Percentiles rank a stretch among this genome's conserved stretches.
Evolutionary conservation across 257 asterid species (phyloP).

Genomic region (Solanum tarapatanum): DNA sequence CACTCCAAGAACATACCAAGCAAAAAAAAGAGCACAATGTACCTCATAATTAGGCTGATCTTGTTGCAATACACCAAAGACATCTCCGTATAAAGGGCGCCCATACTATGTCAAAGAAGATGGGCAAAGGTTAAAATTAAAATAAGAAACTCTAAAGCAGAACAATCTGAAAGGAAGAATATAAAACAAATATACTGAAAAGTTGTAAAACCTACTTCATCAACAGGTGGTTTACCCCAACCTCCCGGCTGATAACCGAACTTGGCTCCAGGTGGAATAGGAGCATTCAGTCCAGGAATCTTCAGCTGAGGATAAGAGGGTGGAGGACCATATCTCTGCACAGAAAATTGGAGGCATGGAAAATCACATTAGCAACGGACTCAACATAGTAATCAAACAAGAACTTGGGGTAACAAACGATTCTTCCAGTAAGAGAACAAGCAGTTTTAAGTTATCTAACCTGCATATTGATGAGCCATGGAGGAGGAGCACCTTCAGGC

Average conservation of each 20-base stretch:
- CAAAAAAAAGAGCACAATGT: neutral
- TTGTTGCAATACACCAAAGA: slow-evolving; percentile 77
- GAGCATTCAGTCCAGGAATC: slow-evolving; percentile 96
- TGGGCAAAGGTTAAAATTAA: neutral
- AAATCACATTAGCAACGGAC: neutral
- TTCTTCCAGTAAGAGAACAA: neutral
- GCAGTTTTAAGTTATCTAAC: slow-evolving; percentile 15
- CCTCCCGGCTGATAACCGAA: slow-evolving; percentile 96
- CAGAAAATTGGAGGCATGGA: neutral
- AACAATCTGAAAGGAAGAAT: slow-evolving; percentile 42
- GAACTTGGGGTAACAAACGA: neutral
- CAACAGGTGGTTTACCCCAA: slow-evolving; percentile 99
- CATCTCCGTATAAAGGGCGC: slow-evolving; percentile 92
- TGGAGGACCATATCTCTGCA: slow-evolving; percentile 97
- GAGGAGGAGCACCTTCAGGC: slow-evolving; percentile 99
- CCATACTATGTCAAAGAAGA: slow-evolving; percentile 43
- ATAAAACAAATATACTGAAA: neutral
- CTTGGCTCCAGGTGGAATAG: slow-evolving; percentile 93
- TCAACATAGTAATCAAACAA: neutral
- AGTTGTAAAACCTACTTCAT: slow-evolving; percentile 46
- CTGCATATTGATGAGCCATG: slow-evolving; percentile 99
- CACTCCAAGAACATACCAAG: neutral
- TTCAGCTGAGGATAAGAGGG: slow-evolving; percentile 94
- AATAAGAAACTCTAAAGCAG: slow-evolving; percentile 15
- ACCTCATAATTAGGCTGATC: slow-evolving; percentile 85